A percentile compares a stretch with the other conserved stretches of the same genome.
These are phyloP conservation scores for Vigna unguiculata DNA, from an alignment of 306 rosid species.

Conservation along the genomic window DNA sequence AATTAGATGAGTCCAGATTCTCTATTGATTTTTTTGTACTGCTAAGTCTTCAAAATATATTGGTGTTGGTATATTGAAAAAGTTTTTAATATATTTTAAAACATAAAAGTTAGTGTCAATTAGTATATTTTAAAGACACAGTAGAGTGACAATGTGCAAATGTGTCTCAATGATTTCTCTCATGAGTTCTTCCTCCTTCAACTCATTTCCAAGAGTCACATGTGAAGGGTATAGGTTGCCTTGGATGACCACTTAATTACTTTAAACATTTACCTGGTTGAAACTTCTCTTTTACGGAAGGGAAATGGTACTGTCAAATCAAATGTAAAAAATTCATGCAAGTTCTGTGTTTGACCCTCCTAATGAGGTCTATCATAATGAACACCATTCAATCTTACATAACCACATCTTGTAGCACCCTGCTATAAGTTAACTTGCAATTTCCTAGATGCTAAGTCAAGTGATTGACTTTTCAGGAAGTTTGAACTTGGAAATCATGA, in stretches of 20 bases:
- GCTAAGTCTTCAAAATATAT: no score
- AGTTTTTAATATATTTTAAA: no score
- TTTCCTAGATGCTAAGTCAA: background rate
- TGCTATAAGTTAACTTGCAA: background rate
- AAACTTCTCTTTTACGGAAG: background rate
- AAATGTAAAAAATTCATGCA: background rate
- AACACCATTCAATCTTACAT: background rate
- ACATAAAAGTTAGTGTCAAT: no score
- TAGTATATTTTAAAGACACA: no score
- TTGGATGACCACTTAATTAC: background rate
- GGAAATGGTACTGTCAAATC: background rate
- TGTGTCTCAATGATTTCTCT: background rate
- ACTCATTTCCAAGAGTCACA: background rate
- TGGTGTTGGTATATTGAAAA: no score
- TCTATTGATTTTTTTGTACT: no score
- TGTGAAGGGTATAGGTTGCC: background rate
- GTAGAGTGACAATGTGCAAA: no score
- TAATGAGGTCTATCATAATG: background rate
- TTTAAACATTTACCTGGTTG: background rate
- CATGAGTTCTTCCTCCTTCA: background rate
- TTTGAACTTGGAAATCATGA: constrained; percentile 13
- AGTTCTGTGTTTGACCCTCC: background rate
- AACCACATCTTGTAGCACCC: background rate
- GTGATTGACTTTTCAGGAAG: background rate
- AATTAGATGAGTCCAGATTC: no score